Evolutionary conservation across 441 rosid genomes (phyloP).

Genomic region (Gossypium gossypioides): DNA sequence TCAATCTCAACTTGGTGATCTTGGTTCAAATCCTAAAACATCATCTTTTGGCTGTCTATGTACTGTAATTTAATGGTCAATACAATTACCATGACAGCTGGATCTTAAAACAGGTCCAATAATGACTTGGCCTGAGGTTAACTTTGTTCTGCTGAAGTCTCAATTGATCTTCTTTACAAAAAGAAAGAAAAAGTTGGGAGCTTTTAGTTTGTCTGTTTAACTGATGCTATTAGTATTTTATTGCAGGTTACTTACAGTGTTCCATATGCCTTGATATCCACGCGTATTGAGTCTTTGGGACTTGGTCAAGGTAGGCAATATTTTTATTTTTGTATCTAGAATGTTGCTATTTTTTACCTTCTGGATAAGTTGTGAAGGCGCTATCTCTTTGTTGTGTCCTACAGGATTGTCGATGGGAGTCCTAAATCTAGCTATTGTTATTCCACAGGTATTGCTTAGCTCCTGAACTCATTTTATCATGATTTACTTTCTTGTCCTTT

Average conservation of each 20-base stretch:
- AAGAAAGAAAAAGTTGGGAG: not conserved
- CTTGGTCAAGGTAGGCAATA: slow-evolving; percentile 79
- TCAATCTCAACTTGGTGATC: slow-evolving; percentile 7
- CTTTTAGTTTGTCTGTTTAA: slow-evolving; percentile 9
- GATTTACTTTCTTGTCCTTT: not conserved
- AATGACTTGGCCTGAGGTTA: not conserved
- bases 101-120: slow-evolving; percentile 3
- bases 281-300: slow-evolving; percentile 78
- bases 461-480: slow-evolving; percentile 2
- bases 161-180: not conserved
- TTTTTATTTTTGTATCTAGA: slow-evolving; percentile 8
- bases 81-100: not conserved
- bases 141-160: not conserved
- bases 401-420: slow-evolving; percentile 96
- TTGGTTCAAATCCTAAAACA: not conserved
- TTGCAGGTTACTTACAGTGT: slow-evolving; percentile 88
- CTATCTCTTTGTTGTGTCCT: slow-evolving; percentile 18
- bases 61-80: not conserved
- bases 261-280: slow-evolving; percentile 86
- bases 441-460: slow-evolving; percentile 65
- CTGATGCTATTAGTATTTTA: slow-evolving; percentile 18
- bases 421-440: slow-evolving; percentile 78
- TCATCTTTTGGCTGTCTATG: not conserved
- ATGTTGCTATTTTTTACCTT: not conserved
- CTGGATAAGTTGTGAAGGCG: slow-evolving; percentile 7